Base-by-base conservation (phyloP, 2,329 filamentous ascomycete genomes). In the Venturia pyrina region DNA sequence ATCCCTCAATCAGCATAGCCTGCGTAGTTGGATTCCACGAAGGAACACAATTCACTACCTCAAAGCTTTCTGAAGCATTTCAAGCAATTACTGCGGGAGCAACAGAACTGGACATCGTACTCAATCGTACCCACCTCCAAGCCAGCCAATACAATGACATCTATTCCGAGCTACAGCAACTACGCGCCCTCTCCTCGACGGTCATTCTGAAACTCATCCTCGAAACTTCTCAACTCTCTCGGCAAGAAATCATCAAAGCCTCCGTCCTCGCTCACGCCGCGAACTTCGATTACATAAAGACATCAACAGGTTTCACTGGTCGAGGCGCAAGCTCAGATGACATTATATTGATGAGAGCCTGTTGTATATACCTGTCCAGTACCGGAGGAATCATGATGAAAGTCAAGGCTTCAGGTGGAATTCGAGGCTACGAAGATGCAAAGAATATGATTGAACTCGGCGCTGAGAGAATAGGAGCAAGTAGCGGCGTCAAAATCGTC, bases 1-100 rank as follows among this genome's bases (percentile, higher is more conserved):
- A 77, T 62, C 78, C 78, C 8, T 72, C 72, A 6, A 79, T 84
- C n/a, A 76, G 77, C 32, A 79, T 86, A 24, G 82, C 83, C 57
- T 83, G 82, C 69, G 85, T 87, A 6, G 78, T 87, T 11, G 83
- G 82, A 28, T 87, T 87, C 72, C 85, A 82, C 64, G 83, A 86
- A 71, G 85, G 85, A 15, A 85, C 82, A 0, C 76, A 84, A 67
- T 75, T 80, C 61, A 81, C 82, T 0, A 71, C 76, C 3, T 73
- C 78, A 41, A 86, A 85, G 71, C 74, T 81, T n/a, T 72, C 72
- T 69, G 73, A 70, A 65, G 70, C 62, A 24, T 10, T 17, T n/a
- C 74, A 75, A 13, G 82, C 83, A 17, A 73, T 85, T 44, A 69
- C 72, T 10, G 75, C 78, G 21, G 84, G 84, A 24, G 84, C 84